A percentile compares a stretch with the other conserved stretches of the same genome.
These are phyloP conservation scores for Prototheca wickerhamii DNA, from an alignment of 163 green algal genomes.

Conservation along the genomic window DNA sequence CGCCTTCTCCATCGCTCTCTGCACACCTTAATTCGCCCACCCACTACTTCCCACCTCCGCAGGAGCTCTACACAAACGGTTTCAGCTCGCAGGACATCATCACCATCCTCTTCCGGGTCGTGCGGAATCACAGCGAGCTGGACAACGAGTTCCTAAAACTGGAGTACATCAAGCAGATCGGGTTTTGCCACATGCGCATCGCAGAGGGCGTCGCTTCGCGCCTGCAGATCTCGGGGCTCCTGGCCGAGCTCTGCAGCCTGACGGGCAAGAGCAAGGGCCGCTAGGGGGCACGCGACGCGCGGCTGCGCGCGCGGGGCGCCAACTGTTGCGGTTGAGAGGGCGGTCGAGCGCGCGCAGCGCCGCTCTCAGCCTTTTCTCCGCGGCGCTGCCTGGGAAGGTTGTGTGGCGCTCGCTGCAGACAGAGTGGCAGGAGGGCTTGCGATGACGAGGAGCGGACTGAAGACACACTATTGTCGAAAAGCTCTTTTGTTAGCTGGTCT, in stretches of 20 bases:
- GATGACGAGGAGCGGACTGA: too few relatives aligned
- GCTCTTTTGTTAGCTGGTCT: too few relatives aligned
- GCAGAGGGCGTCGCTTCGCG: slow-evolving; percentile 75
- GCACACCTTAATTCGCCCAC: not conserved
- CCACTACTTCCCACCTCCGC: not conserved
- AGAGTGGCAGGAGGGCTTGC: too few relatives aligned
- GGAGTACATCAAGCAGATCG: slow-evolving; percentile 92
- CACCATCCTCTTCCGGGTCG: slow-evolving; percentile 90
- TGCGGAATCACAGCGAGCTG: slow-evolving; percentile 69
- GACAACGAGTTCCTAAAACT: slow-evolving; percentile 94
- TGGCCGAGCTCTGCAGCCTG: slow-evolving; percentile 77
- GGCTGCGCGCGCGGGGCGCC: too few relatives aligned
- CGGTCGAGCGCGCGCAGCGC: too few relatives aligned
- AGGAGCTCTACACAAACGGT: slow-evolving; percentile 74
- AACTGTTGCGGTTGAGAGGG: too few relatives aligned
- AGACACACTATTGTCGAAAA: too few relatives aligned
- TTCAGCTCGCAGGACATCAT: slow-evolving; percentile 93
- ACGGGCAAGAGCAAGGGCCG: not conserved
- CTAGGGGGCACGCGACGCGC: not conserved
- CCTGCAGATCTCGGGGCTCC: slow-evolving; percentile 77
- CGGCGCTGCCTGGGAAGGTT: too few relatives aligned
- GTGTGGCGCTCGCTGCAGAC: too few relatives aligned
- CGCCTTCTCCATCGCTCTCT: too few relatives aligned
- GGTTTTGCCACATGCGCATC: slow-evolving; percentile 91
- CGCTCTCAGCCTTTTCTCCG: not conserved